Evolutionary conservation across 352 stramenopile genomes (phyloP).

Genomic region (Pythium rishiriense): DNA sequence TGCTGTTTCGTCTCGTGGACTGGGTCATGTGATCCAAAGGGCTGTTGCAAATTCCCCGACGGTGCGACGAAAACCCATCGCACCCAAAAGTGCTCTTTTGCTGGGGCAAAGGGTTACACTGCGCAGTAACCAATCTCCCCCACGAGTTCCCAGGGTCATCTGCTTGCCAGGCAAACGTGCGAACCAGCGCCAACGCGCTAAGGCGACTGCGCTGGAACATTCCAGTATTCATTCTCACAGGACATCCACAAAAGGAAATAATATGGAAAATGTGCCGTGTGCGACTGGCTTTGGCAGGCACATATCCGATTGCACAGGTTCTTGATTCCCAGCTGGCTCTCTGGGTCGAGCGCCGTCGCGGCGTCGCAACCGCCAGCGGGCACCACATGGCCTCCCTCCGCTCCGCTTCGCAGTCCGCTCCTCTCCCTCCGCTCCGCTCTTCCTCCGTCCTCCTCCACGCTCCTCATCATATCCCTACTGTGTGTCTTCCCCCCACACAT

Average conservation of each 20-base stretch:
- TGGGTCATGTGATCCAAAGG: too few species aligned
- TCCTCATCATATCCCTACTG: conserved; percentile 5
- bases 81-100: too few species aligned
- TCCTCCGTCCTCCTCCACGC: not conserved
- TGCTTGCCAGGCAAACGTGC: too few species aligned
- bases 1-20: too few species aligned
- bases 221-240: too few species aligned
- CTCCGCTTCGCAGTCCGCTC: not conserved
- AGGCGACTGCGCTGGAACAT: too few species aligned
- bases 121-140: too few species aligned
- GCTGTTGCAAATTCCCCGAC: not conserved
- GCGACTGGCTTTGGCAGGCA: not conserved
- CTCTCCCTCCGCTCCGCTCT: conserved; percentile 9
- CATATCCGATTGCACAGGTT: not conserved
- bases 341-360: not conserved
- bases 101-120: too few species aligned
- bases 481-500: conserved; percentile 4
- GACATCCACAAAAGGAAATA: too few species aligned
- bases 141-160: too few species aligned
- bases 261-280: not conserved
- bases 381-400: conserved; percentile 1
- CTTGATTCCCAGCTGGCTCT: conserved; percentile 4
- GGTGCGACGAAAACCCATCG: not conserved
- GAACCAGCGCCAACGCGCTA: too few species aligned
- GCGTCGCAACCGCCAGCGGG: conserved; percentile 11